A percentile compares a stretch with the other conserved stretches of the same genome.
Conservation (phyloP, 2,329 filamentous ascomycete species). For the Ampelomyces quisqualis region DNA sequence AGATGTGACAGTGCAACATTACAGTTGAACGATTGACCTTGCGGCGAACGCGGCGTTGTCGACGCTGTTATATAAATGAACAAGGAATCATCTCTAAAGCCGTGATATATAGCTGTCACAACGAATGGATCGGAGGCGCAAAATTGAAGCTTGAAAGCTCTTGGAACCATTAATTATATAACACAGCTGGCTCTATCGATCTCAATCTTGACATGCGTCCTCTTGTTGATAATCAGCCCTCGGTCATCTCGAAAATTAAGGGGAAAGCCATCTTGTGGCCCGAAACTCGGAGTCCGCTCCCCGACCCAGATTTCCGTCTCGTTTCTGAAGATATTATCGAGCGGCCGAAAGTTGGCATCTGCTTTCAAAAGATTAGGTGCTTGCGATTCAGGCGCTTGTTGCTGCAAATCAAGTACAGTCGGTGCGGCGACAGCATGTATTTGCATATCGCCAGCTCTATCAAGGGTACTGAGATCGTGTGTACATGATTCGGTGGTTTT, state of each 20-base stretch:
- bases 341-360: constrained; percentile 27
- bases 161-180: constrained; percentile 1
- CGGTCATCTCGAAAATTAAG: constrained; percentile 14
- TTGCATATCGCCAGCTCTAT: neutral
- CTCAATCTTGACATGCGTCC: constrained; percentile 35
- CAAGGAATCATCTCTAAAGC: too few relatives aligned
- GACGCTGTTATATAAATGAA: too few relatives aligned
- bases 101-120: too few relatives aligned
- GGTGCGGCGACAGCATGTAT: constrained; percentile 3
- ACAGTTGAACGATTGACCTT: too few relatives aligned
- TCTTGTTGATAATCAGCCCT: constrained; percentile 33
- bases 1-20: too few relatives aligned
- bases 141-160: too few relatives aligned
- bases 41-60: too few relatives aligned
- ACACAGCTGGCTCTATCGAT: constrained; percentile 22
- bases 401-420: constrained; percentile 8
- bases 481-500: constrained; percentile 5
- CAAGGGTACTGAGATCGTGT: neutral
- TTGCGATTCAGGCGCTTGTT: constrained; percentile 7
- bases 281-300: constrained; percentile 15
- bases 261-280: constrained; percentile 16
- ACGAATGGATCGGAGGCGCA: too few relatives aligned
- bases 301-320: constrained; percentile 29
- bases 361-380: constrained; percentile 17
- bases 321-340: constrained; percentile 18